phyloP scores from a whole-genome alignment of 176 grass and related monocot species.

The Poa pratensis region DNA sequence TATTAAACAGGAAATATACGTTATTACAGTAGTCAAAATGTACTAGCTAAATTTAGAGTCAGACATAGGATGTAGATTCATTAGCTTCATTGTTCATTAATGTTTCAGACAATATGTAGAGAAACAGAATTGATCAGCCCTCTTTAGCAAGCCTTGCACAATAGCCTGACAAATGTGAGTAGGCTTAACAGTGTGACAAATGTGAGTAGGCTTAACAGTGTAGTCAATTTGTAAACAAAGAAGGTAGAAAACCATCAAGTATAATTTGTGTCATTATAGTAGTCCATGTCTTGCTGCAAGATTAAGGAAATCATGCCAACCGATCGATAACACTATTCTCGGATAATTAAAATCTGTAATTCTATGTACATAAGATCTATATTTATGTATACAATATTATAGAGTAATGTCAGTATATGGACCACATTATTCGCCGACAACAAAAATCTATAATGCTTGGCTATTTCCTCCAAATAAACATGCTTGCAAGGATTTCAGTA shows the following conservation, averaged over 20 bases:
- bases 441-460: not conserved
- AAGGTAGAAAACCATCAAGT: not conserved
- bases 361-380: not conserved
- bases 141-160: not conserved
- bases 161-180: conserved; percentile 2
- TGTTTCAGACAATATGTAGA: not conserved
- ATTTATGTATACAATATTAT: conserved; percentile 9
- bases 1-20: not conserved
- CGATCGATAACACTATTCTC: not conserved
- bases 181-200: not conserved
- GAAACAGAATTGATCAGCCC: conserved; percentile 1
- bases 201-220: not conserved
- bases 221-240: not conserved
- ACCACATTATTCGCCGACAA: not conserved
- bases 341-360: not conserved
- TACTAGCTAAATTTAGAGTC: conserved; percentile 34
- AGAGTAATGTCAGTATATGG: not conserved
- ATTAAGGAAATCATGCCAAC: conserved; percentile 11
- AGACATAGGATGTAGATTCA: not conserved
- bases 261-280: not conserved
- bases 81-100: conserved; percentile 4
- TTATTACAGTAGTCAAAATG: not conserved
- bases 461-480: not conserved
- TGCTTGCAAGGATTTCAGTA: not conserved
- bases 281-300: not conserved